These are phyloP conservation scores for Hygrophoropsis aurantiaca DNA, from an alignment of 768 basidiomycete genomes.

Conservation along the genomic window DNA sequence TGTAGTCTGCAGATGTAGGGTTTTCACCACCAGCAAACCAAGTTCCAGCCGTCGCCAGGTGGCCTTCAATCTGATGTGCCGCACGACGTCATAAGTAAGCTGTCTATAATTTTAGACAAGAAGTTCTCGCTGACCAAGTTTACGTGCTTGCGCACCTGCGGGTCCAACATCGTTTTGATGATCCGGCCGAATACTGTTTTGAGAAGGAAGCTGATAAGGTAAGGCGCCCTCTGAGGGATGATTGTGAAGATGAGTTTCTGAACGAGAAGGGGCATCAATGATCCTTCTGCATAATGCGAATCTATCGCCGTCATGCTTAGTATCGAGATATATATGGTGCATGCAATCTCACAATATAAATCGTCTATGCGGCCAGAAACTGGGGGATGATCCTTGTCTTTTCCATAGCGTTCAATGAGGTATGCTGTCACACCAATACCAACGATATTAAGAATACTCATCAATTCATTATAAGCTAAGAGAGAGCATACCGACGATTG, in stretches of 20 bases:
- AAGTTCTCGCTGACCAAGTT: constrained; percentile 16
- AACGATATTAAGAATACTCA: too few species aligned
- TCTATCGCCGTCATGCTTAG: constrained; percentile 21
- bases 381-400: constrained; percentile 19
- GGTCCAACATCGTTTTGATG: constrained; percentile 20
- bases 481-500: constrained; percentile 44
- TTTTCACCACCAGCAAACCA: constrained; percentile 38
- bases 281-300: constrained; percentile 42
- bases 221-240: constrained; percentile 32
- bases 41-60: constrained; percentile 29
- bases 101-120: not conserved
- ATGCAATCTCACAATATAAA: constrained; percentile 34
- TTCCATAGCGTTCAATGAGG: constrained; percentile 41
- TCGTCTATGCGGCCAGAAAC: constrained; percentile 34
- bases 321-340: not conserved
- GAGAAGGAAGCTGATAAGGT: constrained; percentile 36
- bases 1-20: constrained; percentile 45
- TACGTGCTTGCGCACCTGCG: constrained; percentile 27
- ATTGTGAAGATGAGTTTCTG: constrained; percentile 34
- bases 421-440: constrained; percentile 41
- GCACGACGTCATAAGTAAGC: not conserved
- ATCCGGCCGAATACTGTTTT: constrained; percentile 28
- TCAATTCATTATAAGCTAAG: too few species aligned
- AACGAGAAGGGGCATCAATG: constrained; percentile 40
- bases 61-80: constrained; percentile 35